Percentiles rank a stretch among this genome's conserved stretches.
phyloP scores from a whole-genome alignment of 768 basidiomycete species.

The Termitomyces sp. region DNA sequence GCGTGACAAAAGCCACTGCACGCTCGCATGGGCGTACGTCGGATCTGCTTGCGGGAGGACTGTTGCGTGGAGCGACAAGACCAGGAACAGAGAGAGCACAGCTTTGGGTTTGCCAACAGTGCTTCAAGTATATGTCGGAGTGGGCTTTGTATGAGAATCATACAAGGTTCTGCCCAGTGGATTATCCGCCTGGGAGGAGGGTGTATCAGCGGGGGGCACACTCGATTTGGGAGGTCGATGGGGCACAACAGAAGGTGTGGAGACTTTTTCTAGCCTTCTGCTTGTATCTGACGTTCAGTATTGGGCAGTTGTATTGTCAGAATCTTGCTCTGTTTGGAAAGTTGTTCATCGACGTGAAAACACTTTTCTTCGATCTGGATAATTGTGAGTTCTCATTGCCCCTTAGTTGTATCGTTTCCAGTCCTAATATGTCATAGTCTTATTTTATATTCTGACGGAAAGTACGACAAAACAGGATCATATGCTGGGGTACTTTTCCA shows the following conservation, averaged over 20 bases:
- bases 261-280: background rate
- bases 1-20: conserved; percentile 41
- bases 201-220: conserved; percentile 89
- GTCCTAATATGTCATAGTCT: conserved; percentile 38
- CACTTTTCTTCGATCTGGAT: conserved; percentile 85
- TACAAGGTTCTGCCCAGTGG: conserved; percentile 61
- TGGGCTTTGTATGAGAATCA: conserved; percentile 61
- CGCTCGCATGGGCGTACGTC: conserved; percentile 71
- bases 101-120: conserved; percentile 85
- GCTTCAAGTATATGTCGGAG: conserved; percentile 95
- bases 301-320: conserved; percentile 84
- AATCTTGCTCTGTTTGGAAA: conserved; percentile 95
- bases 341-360: conserved; percentile 98
- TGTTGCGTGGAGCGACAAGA: conserved; percentile 31
- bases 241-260: conserved; percentile 73
- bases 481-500: conserved; percentile 70
- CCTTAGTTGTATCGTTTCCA: background rate
- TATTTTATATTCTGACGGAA: conserved; percentile 92
- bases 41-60: conserved; percentile 62
- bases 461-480: conserved; percentile 74
- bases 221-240: conserved; percentile 95
- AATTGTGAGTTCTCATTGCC: conserved; percentile 50
- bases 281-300: background rate
- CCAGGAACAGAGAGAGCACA: conserved; percentile 38
- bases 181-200: conserved; percentile 79